Evolutionary conservation across 345 rosid genomes (phyloP).

Genomic region (Pugionium cornutum): DNA sequence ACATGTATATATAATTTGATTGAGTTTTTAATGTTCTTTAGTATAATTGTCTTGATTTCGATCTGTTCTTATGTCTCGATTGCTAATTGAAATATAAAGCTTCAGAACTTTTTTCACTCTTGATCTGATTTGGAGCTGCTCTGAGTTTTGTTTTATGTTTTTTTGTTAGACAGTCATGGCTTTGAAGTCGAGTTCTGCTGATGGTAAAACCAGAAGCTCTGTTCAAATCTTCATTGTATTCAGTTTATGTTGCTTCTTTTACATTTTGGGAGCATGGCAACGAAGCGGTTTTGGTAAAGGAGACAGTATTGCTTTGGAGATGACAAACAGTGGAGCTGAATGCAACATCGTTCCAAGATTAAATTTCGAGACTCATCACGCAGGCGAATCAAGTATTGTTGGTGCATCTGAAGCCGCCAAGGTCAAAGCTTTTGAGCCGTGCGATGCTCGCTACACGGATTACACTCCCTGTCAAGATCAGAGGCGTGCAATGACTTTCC

Average conservation of each 20-base stretch:
- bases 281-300: constrained; percentile 98
- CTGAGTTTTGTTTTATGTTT: neutral
- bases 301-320: constrained; percentile 84
- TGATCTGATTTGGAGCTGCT: constrained; percentile 27
- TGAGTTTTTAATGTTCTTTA: constrained; percentile 9
- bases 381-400: constrained; percentile 56
- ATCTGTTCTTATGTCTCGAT: constrained; percentile 18
- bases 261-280: constrained; percentile 97
- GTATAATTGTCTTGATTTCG: constrained; percentile 25
- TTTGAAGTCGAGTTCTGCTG: constrained; percentile 63
- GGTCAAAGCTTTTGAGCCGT: constrained; percentile 63
- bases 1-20: neutral
- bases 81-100: constrained; percentile 7
- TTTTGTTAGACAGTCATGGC: constrained; percentile 62
- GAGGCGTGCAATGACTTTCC: constrained; percentile 94
- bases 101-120: constrained; percentile 3
- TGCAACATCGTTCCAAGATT: constrained; percentile 74
- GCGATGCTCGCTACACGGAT: constrained; percentile 64
- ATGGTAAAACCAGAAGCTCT: constrained; percentile 84
- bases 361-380: constrained; percentile 91
- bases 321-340: constrained; percentile 76
- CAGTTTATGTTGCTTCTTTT: constrained; percentile 87
- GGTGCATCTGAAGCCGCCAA: constrained; percentile 53
- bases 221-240: constrained; percentile 77
- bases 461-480: constrained; percentile 99